Percentiles rank a stretch among this genome's conserved stretches.
Conservation (phyloP, 2,329 filamentous ascomycete genomes). For the Byssoonygena ceratinophila region DNA sequence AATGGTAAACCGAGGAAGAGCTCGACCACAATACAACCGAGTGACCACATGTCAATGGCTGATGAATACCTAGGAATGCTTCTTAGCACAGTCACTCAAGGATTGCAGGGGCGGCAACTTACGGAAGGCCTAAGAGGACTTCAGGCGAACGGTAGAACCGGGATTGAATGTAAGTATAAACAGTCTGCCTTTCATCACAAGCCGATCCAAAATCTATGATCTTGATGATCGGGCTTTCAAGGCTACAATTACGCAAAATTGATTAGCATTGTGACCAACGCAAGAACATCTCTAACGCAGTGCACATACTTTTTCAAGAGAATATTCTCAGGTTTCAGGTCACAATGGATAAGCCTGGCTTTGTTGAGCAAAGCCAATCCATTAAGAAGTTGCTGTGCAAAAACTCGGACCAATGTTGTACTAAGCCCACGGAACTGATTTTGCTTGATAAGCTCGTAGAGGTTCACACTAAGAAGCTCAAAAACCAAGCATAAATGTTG, state of each 20-base stretch:
- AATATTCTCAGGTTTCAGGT: constrained; percentile 97
- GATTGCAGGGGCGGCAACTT: constrained; percentile 21
- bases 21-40: constrained; percentile 96
- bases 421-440: constrained; percentile 97
- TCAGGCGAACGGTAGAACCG: constrained; percentile 96
- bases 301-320: constrained; percentile 69
- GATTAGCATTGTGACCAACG: constrained; percentile 2
- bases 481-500: constrained; percentile 96
- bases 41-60: constrained; percentile 98
- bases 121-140: constrained; percentile 81
- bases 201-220: constrained; percentile 99
- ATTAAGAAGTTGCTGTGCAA: constrained; percentile 91
- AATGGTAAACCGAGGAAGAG: constrained; percentile 87
- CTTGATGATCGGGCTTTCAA: constrained; percentile 98
- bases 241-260: constrained; percentile 34
- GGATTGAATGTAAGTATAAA: constrained; percentile 98
- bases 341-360: constrained; percentile 92
- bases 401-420: constrained; percentile 91
- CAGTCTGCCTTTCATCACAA: constrained; percentile 94
- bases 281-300: background rate
- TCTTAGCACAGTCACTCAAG: background rate
- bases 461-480: constrained; percentile 88
- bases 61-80: constrained; percentile 61
- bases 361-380: constrained; percentile 88
- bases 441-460: constrained; percentile 98